These are phyloP conservation scores for Aspergillus persii DNA, from an alignment of 2,329 filamentous ascomycete species.

Conservation along the genomic window DNA sequence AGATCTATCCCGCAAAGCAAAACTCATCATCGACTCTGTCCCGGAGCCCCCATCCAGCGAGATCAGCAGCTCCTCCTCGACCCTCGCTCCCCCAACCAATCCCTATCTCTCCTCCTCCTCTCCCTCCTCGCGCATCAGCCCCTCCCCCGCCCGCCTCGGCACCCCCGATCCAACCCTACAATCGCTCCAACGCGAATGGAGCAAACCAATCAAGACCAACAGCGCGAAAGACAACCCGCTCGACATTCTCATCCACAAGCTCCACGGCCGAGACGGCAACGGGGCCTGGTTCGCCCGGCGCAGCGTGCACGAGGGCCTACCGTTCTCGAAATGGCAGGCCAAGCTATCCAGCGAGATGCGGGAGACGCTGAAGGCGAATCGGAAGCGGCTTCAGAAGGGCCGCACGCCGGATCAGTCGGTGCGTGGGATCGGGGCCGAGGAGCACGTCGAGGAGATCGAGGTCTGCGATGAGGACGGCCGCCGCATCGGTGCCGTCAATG, in stretches of 20 bases:
- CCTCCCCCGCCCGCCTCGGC: constrained; percentile 51
- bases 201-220: constrained; percentile 66
- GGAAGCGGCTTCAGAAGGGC: constrained; percentile 63
- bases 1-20: constrained; percentile 63
- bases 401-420: constrained; percentile 72
- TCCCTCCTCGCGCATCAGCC: constrained; percentile 47
- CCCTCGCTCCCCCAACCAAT: background rate
- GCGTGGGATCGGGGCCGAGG: constrained; percentile 81
- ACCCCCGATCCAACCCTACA: constrained; percentile 54
- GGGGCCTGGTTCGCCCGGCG: constrained; percentile 87
- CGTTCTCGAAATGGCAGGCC: constrained; percentile 73
- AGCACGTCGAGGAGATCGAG: constrained; percentile 62
- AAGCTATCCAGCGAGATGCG: constrained; percentile 77
- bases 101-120: background rate
- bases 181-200: constrained; percentile 75
- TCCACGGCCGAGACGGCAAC: constrained; percentile 73
- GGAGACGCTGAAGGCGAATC: constrained; percentile 70
- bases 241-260: constrained; percentile 75
- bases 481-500: constrained; percentile 43
- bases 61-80: background rate
- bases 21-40: constrained; percentile 73
- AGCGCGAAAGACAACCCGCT: constrained; percentile 71
- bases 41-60: constrained; percentile 53
- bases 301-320: constrained; percentile 75
- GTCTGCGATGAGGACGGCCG: constrained; percentile 46